Base-by-base conservation (phyloP, 345 rosid species). In the Lumnitzera littorea region DNA sequence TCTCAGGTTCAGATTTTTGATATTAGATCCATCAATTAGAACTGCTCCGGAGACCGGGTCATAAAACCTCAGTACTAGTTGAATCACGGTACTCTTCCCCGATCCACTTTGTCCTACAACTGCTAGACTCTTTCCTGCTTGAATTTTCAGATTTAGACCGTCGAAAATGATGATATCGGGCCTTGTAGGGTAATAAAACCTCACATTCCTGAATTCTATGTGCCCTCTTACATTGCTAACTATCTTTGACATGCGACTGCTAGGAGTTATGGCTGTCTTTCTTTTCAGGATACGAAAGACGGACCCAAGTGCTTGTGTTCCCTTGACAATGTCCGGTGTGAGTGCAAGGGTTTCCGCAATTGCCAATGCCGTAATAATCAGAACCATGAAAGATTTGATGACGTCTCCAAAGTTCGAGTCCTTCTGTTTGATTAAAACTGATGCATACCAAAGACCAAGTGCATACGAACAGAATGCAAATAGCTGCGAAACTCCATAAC, bases 401-500 rank as follows among this genome's bases (percentile, higher is more conserved):
- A 77, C 64, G 52, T 80, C 62, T 24, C 80, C 75, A 6, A 91
- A 89, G 52, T 76, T 70, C 3, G 96, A 77, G 25, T 62, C 75
- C 15, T 71, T 76, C 15, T 66, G 78, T 66, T 70, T 69, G 23
- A 91, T 79, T 25, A 84, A 77, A 13, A 78, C 74, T 2, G 98
- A 91, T 29, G 83, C 78, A 51, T 91, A 91, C 95, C 98, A 88
- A 55, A 91, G 92, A 31, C 91, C 96, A 12, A 91, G 91, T 1
- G 96, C 87, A 51, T 86, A 91, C 62, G 95, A 83, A 65, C 81
- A 74, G 59, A 72, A 72, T 0, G 82, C 80, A 12, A 83, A 76
- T 46, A 77, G 71, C 68, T 89, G 98, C 7, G 96, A 70, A 5
- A 85, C 48, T 3, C 96, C 96, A 14, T 77, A 91, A 27, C 91